Evolutionary conservation across 73 alveolate species (phyloP).

Genomic region (Uronychia binucleata): DNA sequence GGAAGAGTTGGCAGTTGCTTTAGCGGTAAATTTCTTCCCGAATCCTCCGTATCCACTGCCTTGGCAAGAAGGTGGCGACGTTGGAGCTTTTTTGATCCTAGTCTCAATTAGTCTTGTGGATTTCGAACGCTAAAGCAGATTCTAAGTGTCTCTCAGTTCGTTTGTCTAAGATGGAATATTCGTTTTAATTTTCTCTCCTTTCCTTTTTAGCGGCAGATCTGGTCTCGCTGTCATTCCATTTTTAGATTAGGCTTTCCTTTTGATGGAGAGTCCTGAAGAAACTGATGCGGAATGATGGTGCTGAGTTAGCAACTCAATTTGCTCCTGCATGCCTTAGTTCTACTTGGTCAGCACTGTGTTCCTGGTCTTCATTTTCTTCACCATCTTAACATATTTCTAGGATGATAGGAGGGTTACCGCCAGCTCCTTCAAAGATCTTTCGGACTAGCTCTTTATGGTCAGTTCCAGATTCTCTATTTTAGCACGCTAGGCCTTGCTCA

Average conservation of each 20-base stretch:
- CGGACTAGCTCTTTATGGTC: neutral
- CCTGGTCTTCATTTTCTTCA: neutral
- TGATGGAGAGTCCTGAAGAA: too few relatives aligned
- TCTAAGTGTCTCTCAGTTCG: too few relatives aligned
- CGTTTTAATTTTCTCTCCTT: too few relatives aligned
- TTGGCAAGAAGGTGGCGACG: too few relatives aligned
- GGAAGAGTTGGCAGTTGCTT: neutral
- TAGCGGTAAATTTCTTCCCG: too few relatives aligned
- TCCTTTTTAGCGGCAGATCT: too few relatives aligned
- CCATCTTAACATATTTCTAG: neutral
- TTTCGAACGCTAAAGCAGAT: neutral
- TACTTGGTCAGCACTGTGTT: neutral
- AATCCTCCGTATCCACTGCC: too few relatives aligned
- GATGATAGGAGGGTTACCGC: neutral
- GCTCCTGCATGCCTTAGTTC: neutral
- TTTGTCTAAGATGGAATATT: too few relatives aligned
- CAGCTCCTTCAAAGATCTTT: neutral
- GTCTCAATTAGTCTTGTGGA: neutral
- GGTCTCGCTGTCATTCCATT: too few relatives aligned
- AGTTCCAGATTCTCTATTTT: neutral
- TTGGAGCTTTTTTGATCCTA: neutral
- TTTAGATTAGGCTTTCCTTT: too few relatives aligned
- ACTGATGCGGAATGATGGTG: too few relatives aligned
- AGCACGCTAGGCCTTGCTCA: neutral
- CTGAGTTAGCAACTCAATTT: neutral